Base-by-base conservation (phyloP, 805 yeast genomes). In the Komagataella populi region DNA sequence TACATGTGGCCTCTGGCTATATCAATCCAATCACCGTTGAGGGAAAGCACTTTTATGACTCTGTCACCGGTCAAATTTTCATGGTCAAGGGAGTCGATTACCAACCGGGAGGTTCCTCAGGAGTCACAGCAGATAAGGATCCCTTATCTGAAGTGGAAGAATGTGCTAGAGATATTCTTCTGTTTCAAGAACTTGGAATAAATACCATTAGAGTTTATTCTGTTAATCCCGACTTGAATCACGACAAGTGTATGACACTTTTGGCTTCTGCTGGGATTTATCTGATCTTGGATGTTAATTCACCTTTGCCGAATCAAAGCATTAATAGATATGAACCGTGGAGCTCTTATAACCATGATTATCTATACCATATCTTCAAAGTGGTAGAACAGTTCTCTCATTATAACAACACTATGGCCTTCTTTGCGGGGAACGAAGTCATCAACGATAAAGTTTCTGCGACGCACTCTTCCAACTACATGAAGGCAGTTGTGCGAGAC, bases 61-160 rank as follows among this genome's bases (percentile, higher is more conserved):
- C 88, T 1, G 77, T 80, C 6, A 86, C 95, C 1, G 72, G 77
- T 39, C 81, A 82, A 54, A 90, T 90, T 80, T 90, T 91, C 61
- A 82, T 74, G 58, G 74, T 90, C 44, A 83, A 78, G 64, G 98
- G 98, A 17, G 85, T 91, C 1, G 98, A 91, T 64, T 90, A 90
- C 62, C 97, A 91, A 61, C 97, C 97, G 0, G 97, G 97, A 7
- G 98, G 97, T 0, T 83, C 96, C 0, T 82, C 96, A 0, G 90
- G 83, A 55, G 70, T 84, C 54, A 74, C 81, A 3, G 82, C 0
- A 10, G 39, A 30, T 14, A 30, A 30, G 81, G 95, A 88, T 66
- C 90, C 91, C 6, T 67, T 85, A 44, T 80, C 83, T 16, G 82
- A 81, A 57, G 64, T 70, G 4, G 65, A 63, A 2, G 66, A 70